Conservation (phyloP, 768 basidiomycete species). For the Trametes elegans region DNA sequence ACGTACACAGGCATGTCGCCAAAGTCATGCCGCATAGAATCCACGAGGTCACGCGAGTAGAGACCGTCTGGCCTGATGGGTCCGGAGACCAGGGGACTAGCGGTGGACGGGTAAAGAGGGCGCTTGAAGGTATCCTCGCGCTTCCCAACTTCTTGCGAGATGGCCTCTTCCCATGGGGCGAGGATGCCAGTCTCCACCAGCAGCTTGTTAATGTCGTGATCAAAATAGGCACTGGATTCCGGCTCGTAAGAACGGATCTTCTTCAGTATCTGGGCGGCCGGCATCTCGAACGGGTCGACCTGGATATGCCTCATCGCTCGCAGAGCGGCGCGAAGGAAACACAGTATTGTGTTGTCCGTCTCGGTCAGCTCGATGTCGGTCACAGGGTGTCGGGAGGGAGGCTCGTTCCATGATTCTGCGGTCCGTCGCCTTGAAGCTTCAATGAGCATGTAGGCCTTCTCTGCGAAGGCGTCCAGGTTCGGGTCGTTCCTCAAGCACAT, state of each 20-base stretch:
- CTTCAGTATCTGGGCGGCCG: constrained; percentile 58
- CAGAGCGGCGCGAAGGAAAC: constrained; percentile 56
- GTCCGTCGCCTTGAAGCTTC: constrained; percentile 30
- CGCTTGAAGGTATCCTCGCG: neutral
- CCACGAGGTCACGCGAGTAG: constrained; percentile 59
- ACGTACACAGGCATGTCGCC: constrained; percentile 79
- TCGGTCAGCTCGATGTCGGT: constrained; percentile 43
- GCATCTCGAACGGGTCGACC: constrained; percentile 56
- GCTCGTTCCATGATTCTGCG: constrained; percentile 30
- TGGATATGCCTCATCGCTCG: constrained; percentile 49
- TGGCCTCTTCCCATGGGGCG: constrained; percentile 75
- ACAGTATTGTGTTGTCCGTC: constrained; percentile 56
- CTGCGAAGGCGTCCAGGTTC: constrained; percentile 46
- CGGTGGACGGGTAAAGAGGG: neutral
- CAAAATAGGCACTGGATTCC: constrained; percentile 33
- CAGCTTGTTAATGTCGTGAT: constrained; percentile 39
- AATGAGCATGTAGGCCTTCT: constrained; percentile 47
- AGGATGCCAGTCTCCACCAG: constrained; percentile 72
- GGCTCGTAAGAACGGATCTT: constrained; percentile 40
- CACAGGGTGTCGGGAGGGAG: constrained; percentile 31
- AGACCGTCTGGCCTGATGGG: constrained; percentile 64
- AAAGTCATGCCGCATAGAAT: constrained; percentile 81
- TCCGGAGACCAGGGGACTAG: constrained; percentile 5
- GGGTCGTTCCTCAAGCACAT: constrained; percentile 45
- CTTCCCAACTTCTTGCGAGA: too few species aligned